These are phyloP conservation scores for Rhizopus sp. DNA, from an alignment of 371 early-diverging fungal species.

Conservation along the genomic window DNA sequence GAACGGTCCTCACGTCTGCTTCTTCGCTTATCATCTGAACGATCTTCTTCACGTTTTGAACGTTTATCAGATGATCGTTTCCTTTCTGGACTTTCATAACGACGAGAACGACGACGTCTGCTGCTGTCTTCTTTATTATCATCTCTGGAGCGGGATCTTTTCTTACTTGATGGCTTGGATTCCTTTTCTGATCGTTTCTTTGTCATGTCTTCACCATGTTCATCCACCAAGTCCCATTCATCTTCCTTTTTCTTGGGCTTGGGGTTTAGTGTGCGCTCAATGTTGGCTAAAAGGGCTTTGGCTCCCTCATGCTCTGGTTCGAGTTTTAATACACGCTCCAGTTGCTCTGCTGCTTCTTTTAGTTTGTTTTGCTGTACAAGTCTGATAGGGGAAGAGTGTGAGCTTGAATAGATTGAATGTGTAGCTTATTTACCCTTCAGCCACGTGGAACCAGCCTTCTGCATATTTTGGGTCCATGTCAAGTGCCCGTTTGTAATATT, in stretches of 20 bases:
- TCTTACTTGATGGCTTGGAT: neutral
- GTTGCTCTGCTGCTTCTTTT: constrained; percentile 32
- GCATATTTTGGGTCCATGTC: constrained; percentile 57
- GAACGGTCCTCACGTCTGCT: neutral
- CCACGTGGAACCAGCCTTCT: constrained; percentile 50
- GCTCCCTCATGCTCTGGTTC: constrained; percentile 39
- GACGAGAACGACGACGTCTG: no score
- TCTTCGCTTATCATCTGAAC: neutral
- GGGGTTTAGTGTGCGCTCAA: constrained; percentile 24
- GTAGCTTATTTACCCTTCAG: constrained; percentile 34
- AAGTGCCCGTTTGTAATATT: constrained; percentile 45
- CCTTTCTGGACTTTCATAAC: neutral
- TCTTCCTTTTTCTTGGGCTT: constrained; percentile 17
- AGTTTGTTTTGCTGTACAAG: constrained; percentile 33
- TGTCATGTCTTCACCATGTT: constrained; percentile 15
- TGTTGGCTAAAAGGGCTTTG: constrained; percentile 29
- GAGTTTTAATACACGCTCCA: constrained; percentile 37
- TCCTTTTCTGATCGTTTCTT: constrained; percentile 2
- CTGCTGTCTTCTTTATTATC: neutral
- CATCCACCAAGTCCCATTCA: constrained; percentile 34
- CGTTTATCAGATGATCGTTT: neutral
- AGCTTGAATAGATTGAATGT: neutral
- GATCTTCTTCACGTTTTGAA: neutral
- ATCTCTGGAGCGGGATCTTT: neutral
- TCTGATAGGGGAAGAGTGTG: constrained; percentile 12